Evolutionary conservation across 805 yeast genomes (phyloP).

Genomic region (Metschnikowia baotianmanensis): DNA sequence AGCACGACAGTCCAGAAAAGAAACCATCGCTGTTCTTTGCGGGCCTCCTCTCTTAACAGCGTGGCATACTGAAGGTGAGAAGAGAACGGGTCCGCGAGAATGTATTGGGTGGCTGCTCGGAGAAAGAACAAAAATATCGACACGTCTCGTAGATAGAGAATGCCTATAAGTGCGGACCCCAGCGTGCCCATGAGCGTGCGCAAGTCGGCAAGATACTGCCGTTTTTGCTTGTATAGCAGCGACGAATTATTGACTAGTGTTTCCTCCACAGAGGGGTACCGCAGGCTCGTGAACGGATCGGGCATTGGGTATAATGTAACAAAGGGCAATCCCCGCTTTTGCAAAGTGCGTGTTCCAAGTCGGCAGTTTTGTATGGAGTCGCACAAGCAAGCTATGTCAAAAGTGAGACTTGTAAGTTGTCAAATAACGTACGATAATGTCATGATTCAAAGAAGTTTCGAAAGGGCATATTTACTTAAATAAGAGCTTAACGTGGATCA

Average conservation of each 20-base stretch:
- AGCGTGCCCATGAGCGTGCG: slow-evolving; percentile 31
- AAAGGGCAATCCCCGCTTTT: too few relatives aligned
- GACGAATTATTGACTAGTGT: slow-evolving; percentile 39
- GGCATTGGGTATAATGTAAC: slow-evolving; percentile 1
- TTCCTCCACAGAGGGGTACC: slow-evolving; percentile 38
- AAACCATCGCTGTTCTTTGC: slow-evolving; percentile 27
- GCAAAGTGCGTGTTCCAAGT: too few relatives aligned
- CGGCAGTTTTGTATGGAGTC: background rate
- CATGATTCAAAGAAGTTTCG: too few relatives aligned
- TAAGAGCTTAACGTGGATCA: too few relatives aligned
- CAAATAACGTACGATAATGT: too few relatives aligned
- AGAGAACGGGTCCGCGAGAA: slow-evolving; percentile 31
- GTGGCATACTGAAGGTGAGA: slow-evolving; percentile 11
- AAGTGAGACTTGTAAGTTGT: too few relatives aligned
- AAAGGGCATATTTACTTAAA: too few relatives aligned
- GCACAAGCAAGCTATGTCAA: too few relatives aligned
- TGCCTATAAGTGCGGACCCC: slow-evolving; percentile 35
- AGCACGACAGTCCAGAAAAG: slow-evolving; percentile 25
- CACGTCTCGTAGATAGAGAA: slow-evolving; percentile 42
- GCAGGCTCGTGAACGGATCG: slow-evolving; percentile 27
- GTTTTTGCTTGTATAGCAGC: slow-evolving; percentile 42
- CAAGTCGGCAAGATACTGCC: slow-evolving; percentile 37
- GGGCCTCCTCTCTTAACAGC: slow-evolving; percentile 25
- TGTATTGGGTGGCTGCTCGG: slow-evolving; percentile 28
- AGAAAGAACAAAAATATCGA: slow-evolving; percentile 32